Evolutionary conservation across 805 yeast species (phyloP).

Genomic region (Sugiyamaella americana): DNA sequence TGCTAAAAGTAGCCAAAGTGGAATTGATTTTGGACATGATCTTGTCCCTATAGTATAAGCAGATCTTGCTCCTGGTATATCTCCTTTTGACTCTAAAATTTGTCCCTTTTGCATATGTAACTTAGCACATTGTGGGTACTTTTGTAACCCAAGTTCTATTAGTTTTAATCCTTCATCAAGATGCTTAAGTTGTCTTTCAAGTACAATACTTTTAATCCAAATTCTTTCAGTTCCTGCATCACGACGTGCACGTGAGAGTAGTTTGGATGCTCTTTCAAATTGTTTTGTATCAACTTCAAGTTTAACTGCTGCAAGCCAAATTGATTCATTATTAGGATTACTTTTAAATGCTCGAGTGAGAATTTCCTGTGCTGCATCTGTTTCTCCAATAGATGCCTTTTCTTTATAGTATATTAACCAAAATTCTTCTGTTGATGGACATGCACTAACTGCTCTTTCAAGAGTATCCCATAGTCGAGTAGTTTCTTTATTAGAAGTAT

Average conservation of each 20-base stretch:
- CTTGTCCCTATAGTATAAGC: constrained; percentile 45
- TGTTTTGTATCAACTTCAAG: constrained; percentile 45
- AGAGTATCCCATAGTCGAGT: constrained; percentile 41
- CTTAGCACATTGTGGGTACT: constrained; percentile 46
- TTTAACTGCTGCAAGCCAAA: constrained; percentile 71
- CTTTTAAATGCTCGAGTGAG: constrained; percentile 42
- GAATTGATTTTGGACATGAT: constrained; percentile 37
- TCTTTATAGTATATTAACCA: constrained; percentile 71
- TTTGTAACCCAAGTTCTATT: constrained; percentile 42
- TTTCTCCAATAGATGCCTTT: constrained; percentile 47
- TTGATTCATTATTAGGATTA: constrained; percentile 43
- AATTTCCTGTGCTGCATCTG: constrained; percentile 47
- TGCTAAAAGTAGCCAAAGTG: constrained; percentile 53
- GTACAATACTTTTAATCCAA: constrained; percentile 56
- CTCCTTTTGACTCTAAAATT: constrained; percentile 34
- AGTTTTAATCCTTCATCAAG: constrained; percentile 36
- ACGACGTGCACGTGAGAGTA: constrained; percentile 38
- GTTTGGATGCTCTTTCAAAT: constrained; percentile 31
- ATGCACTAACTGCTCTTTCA: constrained; percentile 45
- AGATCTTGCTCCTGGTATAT: constrained; percentile 41
- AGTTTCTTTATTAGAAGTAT: neutral
- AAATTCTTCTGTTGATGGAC: constrained; percentile 47
- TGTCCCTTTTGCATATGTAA: constrained; percentile 62
- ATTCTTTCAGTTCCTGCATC: constrained; percentile 42
- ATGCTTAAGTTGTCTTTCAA: constrained; percentile 39